Evolutionary conservation across 306 rosid genomes (phyloP), one percentile per base, ranked within the genome.

Genomic region (Gastrolobium bilobum): DNA sequence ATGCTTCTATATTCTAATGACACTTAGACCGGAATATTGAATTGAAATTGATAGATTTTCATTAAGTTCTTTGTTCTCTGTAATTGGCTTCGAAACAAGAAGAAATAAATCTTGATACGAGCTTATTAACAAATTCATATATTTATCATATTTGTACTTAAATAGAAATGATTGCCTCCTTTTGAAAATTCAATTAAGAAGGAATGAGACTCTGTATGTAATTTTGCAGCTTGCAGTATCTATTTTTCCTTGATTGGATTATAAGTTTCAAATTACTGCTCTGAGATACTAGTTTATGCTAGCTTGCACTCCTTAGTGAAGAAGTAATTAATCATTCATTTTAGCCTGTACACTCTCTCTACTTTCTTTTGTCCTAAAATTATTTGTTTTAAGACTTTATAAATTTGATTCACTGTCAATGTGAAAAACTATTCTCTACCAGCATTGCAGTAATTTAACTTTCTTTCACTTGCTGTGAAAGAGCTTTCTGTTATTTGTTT

Each of bases 131-230:
- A 30, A 26, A 62, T 51, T 58, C 79, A 26, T 14, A 51, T 43
- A 63, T 6, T 59, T 26, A 51, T 68, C 50, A 4, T 76, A 10
- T 39, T 15, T 81, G 47, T 53, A 14, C 71, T 40, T 13, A 57
- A 60, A 15, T 5, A 53, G 10, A 71, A 85, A 44, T 33, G 60
- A 34, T 78, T 67, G 76, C 46, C 67, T 15, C 42, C 10, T 69
- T 52, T 71, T 51, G 54, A 29, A 53, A 29, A 71, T 47, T 48
- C 20, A 47, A 47, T 6, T 20, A 35, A 47, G 57, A 60, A 37
- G 59, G 60, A 58, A 66, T 14, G 13, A 39, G 15, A 6, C 54
- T 77, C 2, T 75, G n/a, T 14, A 9, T 47, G 7, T 60, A 34
- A 46, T 9, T 33, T 6, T 59, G 57, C 57, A 29, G 44, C 14